Evolutionary conservation across 1,139 yeast genomes (phyloP).

Genomic region (Pichia sp.): DNA sequence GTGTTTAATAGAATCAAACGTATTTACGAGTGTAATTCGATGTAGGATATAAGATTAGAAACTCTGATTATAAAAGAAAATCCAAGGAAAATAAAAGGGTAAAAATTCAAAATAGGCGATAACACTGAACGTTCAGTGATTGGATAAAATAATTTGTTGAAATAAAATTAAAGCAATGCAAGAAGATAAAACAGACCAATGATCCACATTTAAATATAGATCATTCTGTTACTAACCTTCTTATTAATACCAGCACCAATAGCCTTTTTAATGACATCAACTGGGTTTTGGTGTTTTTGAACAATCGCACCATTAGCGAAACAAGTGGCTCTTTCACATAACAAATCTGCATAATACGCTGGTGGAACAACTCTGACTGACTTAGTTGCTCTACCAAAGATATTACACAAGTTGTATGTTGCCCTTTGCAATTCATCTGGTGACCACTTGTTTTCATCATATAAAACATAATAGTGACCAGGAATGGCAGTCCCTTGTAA

Average conservation of each 20-base stretch:
- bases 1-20: too few species aligned
- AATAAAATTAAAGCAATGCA: background rate
- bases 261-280: constrained; percentile 22
- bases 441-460: constrained; percentile 31
- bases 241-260: constrained; percentile 25
- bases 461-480: constrained; percentile 33
- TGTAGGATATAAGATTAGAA: too few species aligned
- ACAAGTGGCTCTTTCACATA: constrained; percentile 33
- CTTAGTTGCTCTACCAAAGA: constrained; percentile 33
- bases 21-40: too few species aligned
- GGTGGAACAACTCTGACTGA: constrained; percentile 34
- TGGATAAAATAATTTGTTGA: background rate
- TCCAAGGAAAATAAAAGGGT: background rate
- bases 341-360: constrained; percentile 30
- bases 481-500: constrained; percentile 35
- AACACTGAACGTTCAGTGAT: too few species aligned
- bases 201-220: constrained; percentile 21
- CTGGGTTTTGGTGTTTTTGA: constrained; percentile 13
- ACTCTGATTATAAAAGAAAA: background rate
- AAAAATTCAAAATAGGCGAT: background rate
- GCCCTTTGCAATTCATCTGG: constrained; percentile 30
- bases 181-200: background rate
- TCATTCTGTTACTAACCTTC: constrained; percentile 26
- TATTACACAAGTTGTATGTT: constrained; percentile 31
- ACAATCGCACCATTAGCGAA: constrained; percentile 20